phyloP scores from a whole-genome alignment of 176 grass and related monocot genomes.

The Avena sativa region DNA sequence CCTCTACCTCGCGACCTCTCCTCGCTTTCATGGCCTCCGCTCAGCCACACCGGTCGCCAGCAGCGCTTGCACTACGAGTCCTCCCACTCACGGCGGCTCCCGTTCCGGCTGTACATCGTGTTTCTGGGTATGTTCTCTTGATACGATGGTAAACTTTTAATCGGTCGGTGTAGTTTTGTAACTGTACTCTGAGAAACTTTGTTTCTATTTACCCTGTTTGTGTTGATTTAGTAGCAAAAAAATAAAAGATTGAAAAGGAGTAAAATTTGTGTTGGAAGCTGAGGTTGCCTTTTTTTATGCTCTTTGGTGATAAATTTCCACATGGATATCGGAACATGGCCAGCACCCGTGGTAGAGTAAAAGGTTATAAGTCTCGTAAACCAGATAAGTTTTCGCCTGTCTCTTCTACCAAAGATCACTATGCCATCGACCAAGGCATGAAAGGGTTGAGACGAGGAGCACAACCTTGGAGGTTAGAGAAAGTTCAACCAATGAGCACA shows the following conservation, averaged over 20 bases:
- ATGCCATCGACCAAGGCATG: not conserved
- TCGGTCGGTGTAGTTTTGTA: not conserved
- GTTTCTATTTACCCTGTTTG: not conserved
- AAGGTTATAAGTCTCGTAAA: not conserved
- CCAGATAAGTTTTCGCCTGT: not conserved
- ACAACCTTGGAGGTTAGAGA: not conserved
- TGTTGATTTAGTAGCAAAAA: not conserved
- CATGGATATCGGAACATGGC: constrained; percentile 4
- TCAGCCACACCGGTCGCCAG: not conserved
- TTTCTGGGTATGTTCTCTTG: not conserved
- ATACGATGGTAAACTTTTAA: not conserved
- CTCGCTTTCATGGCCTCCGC: not conserved
- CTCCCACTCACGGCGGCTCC: not conserved
- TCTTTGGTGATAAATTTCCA: not conserved
- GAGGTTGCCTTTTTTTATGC: too few relatives aligned
- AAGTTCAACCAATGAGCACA: not conserved
- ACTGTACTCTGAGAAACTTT: not conserved
- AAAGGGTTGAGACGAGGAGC: not conserved
- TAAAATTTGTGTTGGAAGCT: not conserved
- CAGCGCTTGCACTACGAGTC: not conserved
- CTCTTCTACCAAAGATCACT: not conserved
- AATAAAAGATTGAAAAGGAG: not conserved
- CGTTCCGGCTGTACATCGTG: too few relatives aligned
- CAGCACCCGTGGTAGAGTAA: not conserved
- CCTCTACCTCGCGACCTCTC: not conserved